Conservation (phyloP, 192 early-diverging fungal species). For the Mortierella claussenii region DNA sequence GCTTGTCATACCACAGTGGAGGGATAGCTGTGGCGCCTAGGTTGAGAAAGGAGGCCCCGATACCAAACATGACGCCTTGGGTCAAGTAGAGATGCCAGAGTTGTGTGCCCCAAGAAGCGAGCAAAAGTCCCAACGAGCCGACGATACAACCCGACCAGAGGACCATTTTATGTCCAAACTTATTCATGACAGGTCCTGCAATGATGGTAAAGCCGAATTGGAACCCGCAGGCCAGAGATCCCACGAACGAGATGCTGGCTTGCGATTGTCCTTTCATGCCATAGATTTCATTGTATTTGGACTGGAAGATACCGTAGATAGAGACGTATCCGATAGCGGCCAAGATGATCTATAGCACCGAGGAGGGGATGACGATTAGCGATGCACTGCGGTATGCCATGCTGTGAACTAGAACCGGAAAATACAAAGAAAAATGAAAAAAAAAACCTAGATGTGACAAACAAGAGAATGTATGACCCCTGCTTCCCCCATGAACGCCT, state of each 20-base stretch:
- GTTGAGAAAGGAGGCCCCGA: constrained; percentile 53
- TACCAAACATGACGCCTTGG: constrained; percentile 56
- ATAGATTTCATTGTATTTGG: constrained; percentile 42
- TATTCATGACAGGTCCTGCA: constrained; percentile 40
- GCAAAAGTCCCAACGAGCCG: constrained; percentile 28
- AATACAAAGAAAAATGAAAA: neutral
- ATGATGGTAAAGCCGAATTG: constrained; percentile 49
- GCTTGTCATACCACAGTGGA: constrained; percentile 51
- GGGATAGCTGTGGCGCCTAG: constrained; percentile 44
- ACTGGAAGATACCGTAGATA: constrained; percentile 45
- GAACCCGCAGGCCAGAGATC: constrained; percentile 37
- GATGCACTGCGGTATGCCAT: neutral
- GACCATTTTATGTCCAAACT: constrained; percentile 35
- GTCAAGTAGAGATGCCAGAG: constrained; percentile 47
- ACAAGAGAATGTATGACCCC: too few relatives aligned
- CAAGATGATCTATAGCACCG: constrained; percentile 25
- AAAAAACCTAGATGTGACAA: too few relatives aligned
- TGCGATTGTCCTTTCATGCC: constrained; percentile 18
- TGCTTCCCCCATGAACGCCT: too few relatives aligned
- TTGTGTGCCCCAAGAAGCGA: constrained; percentile 40
- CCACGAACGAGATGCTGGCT: constrained; percentile 34
- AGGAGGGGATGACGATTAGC: neutral
- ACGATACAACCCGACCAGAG: constrained; percentile 37
- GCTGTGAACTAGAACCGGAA: neutral
- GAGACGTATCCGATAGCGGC: constrained; percentile 46